These are phyloP conservation scores for Backusella parvicylindrica DNA, from an alignment of 192 early-diverging fungal species.

Conservation along the genomic window DNA sequence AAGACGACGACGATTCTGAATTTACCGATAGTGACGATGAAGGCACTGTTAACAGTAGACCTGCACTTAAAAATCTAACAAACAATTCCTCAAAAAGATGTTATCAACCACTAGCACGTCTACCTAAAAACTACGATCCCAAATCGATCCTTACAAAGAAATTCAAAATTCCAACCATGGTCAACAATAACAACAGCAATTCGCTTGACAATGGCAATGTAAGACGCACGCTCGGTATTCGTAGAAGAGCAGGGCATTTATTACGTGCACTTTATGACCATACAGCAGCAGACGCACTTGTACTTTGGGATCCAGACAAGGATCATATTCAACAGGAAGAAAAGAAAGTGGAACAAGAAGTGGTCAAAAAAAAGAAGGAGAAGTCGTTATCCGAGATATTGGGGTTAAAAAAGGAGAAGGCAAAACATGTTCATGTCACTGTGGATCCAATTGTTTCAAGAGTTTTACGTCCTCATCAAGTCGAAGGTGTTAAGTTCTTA, in stretches of 20 bases:
- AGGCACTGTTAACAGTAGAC: background rate
- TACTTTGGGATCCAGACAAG: conserved; percentile 74
- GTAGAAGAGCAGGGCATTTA: conserved; percentile 42
- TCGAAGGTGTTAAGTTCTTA: conserved; percentile 95
- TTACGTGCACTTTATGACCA: conserved; percentile 79
- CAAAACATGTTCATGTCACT: conserved; percentile 65
- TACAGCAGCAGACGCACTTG: conserved; percentile 75
- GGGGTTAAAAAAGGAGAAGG: conserved; percentile 40
- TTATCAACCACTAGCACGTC: background rate
- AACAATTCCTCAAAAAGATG: background rate
- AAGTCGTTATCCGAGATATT: conserved; percentile 55
- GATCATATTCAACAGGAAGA: background rate
- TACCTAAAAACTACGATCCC: background rate
- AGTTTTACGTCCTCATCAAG: conserved; percentile 91
- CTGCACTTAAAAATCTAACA: background rate
- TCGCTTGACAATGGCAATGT: background rate
- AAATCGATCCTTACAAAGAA: background rate
- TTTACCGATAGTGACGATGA: background rate
- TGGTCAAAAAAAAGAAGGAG: conserved; percentile 35
- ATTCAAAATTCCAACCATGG: conserved; percentile 7
- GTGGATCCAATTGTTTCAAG: conserved; percentile 85
- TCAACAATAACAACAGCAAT: background rate
- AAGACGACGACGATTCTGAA: background rate
- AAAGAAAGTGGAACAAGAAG: conserved; percentile 40
- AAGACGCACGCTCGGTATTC: conserved; percentile 53